Percentiles rank a stretch among this genome's conserved stretches.
Conservation (phyloP, 345 rosid species). For the Citrus glauca region DNA sequence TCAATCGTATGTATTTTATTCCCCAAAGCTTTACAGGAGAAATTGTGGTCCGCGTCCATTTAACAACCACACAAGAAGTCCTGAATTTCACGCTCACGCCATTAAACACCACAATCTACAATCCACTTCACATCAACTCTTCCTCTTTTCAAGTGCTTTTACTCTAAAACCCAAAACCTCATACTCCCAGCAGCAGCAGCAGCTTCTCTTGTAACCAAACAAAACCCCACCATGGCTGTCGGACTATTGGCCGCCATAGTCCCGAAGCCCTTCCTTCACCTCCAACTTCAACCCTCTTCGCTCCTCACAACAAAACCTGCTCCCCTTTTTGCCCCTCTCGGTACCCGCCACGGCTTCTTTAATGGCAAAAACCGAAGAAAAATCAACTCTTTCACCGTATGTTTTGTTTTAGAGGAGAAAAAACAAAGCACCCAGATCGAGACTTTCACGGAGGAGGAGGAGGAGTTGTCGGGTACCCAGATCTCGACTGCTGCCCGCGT, state of each 20-base stretch:
- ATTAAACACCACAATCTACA: background rate
- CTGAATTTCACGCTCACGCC: background rate
- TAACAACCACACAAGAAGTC: background rate
- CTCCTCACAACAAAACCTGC: constrained; percentile 34
- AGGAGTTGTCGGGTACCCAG: constrained; percentile 10
- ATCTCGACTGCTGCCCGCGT: constrained; percentile 26
- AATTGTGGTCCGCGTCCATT: constrained; percentile 44
- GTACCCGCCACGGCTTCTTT: constrained; percentile 6
- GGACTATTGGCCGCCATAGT: constrained; percentile 46
- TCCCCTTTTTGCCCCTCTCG: constrained; percentile 20
- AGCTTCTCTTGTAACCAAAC: background rate
- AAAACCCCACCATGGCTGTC: constrained; percentile 53
- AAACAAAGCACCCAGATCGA: constrained; percentile 37
- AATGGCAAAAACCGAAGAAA: constrained; percentile 18
- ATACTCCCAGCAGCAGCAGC: background rate
- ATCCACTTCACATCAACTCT: background rate
- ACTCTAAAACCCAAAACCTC: background rate
- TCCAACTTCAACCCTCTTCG: constrained; percentile 20
- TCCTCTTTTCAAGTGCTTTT: background rate
- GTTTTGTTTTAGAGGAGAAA: constrained; percentile 59
- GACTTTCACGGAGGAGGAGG: constrained; percentile 15
- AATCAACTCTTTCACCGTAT: constrained; percentile 35
- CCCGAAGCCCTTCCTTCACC: constrained; percentile 34
- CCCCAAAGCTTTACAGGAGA: background rate
- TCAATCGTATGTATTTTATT: background rate